Percentiles rank a stretch among this genome's conserved stretches.
These are phyloP conservation scores for Colletotrichum viniferum DNA, from an alignment of 2,329 filamentous ascomycete genomes.

Conservation along the genomic window DNA sequence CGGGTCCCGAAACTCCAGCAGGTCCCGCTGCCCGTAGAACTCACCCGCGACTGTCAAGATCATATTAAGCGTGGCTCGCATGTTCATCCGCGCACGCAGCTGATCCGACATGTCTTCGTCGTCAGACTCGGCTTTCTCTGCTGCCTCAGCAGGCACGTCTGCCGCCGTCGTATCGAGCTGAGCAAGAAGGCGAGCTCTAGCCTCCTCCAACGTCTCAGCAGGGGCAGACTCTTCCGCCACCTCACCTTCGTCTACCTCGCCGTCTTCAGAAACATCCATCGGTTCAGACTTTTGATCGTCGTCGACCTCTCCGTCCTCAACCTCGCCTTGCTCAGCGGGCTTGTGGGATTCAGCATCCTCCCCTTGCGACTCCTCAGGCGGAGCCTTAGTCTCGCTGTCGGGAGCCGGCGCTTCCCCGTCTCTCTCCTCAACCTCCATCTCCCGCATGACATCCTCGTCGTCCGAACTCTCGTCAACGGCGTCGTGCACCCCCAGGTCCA, in stretches of 20 bases:
- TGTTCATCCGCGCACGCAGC: constrained; percentile 49
- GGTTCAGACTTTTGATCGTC: constrained; percentile 31
- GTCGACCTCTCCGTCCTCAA: constrained; percentile 9
- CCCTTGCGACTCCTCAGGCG: neutral
- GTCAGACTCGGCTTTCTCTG: neutral
- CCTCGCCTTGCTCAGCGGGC: neutral
- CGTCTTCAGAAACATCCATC: constrained; percentile 51
- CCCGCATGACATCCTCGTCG: constrained; percentile 40
- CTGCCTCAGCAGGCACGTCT: constrained; percentile 27
- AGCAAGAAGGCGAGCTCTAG: constrained; percentile 52
- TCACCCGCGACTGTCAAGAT: constrained; percentile 87
- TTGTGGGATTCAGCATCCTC: neutral
- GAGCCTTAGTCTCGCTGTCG: neutral
- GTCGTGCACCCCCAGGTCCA: constrained; percentile 45
- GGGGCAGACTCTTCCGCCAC: constrained; percentile 33
- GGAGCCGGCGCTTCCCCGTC: constrained; percentile 25
- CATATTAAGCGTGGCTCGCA: constrained; percentile 85
- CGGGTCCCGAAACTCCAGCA: constrained; percentile 75
- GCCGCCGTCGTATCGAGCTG: constrained; percentile 38
- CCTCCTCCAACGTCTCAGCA: constrained; percentile 45
- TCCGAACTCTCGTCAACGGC: constrained; percentile 49
- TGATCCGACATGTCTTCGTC: constrained; percentile 20
- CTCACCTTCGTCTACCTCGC: constrained; percentile 35
- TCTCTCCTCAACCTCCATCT: constrained; percentile 33
- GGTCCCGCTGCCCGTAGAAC: constrained; percentile 86